These are phyloP conservation scores for Aspergillus steynii DNA, from an alignment of 495 filamentous ascomycete species.

Conservation along the genomic window DNA sequence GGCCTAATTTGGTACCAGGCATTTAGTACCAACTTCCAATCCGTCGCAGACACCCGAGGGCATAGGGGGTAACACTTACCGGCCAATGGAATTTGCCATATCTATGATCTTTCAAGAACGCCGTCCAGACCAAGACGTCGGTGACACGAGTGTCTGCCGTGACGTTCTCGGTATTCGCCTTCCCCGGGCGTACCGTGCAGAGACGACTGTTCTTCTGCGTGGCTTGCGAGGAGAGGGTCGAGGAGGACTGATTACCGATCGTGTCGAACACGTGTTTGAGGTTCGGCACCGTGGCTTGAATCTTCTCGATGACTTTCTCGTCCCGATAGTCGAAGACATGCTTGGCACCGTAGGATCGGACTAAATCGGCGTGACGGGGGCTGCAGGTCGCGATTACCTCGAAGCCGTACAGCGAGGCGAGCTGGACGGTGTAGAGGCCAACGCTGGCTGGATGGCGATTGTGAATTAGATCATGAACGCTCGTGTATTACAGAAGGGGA, in stretches of 20 bases:
- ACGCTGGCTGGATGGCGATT: constrained; percentile 26
- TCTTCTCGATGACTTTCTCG: constrained; percentile 20
- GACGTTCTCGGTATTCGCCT: constrained; percentile 30
- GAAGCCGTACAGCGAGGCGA: constrained; percentile 25
- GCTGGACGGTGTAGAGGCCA: constrained; percentile 34
- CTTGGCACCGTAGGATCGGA: constrained; percentile 46
- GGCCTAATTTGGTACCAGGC: constrained; percentile 13
- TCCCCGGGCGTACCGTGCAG: constrained; percentile 35
- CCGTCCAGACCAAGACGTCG: constrained; percentile 36
- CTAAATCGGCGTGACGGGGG: constrained; percentile 48
- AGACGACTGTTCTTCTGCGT: constrained; percentile 10
- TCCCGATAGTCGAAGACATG: constrained; percentile 55
- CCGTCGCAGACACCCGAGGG: too few relatives aligned
- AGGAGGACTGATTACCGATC: constrained; percentile 27
- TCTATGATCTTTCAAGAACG: constrained; percentile 33
- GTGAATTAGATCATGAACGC: too few relatives aligned
- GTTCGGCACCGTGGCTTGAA: constrained; percentile 12
- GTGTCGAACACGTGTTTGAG: constrained; percentile 30
- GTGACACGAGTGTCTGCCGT: constrained; percentile 20
- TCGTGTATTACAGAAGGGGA: not conserved
- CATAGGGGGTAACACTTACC: constrained; percentile 12
- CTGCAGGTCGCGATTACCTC: constrained; percentile 52
- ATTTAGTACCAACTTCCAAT: too few relatives aligned
- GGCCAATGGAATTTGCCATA: constrained; percentile 30
- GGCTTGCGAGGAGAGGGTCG: constrained; percentile 17